Evolutionary conservation across 192 early-diverging fungal genomes (phyloP).

Genomic region (Gamsiella multidivaricata): DNA sequence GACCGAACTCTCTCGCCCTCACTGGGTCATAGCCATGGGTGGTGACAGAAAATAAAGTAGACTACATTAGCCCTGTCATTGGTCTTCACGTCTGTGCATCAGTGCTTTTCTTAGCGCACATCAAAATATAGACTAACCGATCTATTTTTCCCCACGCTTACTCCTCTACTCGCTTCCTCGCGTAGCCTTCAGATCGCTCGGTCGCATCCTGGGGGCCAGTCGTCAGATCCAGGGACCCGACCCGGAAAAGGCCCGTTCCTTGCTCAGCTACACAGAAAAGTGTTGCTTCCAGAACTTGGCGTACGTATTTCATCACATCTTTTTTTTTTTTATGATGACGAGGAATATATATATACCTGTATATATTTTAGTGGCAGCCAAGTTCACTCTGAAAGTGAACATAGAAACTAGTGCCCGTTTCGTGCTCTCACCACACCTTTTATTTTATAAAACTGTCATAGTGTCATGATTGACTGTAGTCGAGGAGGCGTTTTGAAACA

Average conservation of each 20-base stretch:
- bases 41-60: too few relatives aligned
- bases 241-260: constrained; percentile 33
- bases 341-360: too few relatives aligned
- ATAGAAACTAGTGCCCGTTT: background rate
- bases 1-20: too few relatives aligned
- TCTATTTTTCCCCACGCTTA: too few relatives aligned
- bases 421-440: too few relatives aligned
- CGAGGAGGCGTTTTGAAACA: constrained; percentile 79
- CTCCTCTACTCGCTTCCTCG: too few relatives aligned
- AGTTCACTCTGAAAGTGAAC: too few relatives aligned
- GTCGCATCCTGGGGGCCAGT: constrained; percentile 59
- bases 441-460: constrained; percentile 12
- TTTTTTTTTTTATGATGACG: background rate
- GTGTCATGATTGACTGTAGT: constrained; percentile 88
- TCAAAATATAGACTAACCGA: background rate
- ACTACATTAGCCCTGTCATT: background rate
- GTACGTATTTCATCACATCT: constrained; percentile 14
- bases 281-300: constrained; percentile 38
- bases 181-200: constrained; percentile 79
- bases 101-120: background rate
- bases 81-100: background rate
- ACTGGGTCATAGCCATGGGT: too few relatives aligned
- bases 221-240: constrained; percentile 40
- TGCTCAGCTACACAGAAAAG: constrained; percentile 40
- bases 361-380: too few relatives aligned